Evolutionary conservation across 176 grass and related monocot species (phyloP), one percentile per base, ranked within the genome.

Genomic region (Oryza meyeriana): DNA sequence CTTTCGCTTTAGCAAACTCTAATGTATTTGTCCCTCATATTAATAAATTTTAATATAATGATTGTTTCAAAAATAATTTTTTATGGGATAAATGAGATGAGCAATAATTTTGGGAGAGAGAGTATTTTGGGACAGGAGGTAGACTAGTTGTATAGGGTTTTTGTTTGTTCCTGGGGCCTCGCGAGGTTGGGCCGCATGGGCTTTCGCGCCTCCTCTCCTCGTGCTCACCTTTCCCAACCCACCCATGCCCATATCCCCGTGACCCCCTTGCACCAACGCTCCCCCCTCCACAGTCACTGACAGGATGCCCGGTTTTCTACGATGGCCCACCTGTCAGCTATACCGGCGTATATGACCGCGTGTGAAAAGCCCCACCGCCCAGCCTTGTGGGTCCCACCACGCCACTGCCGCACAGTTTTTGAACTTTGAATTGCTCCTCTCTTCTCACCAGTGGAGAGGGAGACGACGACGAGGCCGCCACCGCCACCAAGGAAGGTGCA

Each of bases 131-230:
- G n/a, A n/a, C n/a, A n/a, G n/a, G n/a, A n/a, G n/a, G n/a, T n/a
- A n/a, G n/a, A n/a, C n/a, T n/a, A n/a, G n/a, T n/a, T n/a, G n/a
- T n/a, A n/a, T n/a, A n/a, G n/a, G n/a, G n/a, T n/a, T n/a, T n/a
- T n/a, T n/a, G n/a, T n/a, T n/a, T n/a, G n/a, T n/a, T n/a, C n/a
- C n/a, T 42, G 8, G 40, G 40, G 40, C 40, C 20, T 52, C 1
- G 1, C 18, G 50, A 55, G 50, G 47, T 16, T 55, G 50, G 50
- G 48, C 48, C 48, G 50, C 50, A 55, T 73, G 20, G 80, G 66
- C 18, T 34, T 83, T 78, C 86, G 74, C 80, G 86, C 86, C 80
- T 83, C 65, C 50, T 8, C 80, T 83, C 65, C 50, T 8, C 50
- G 29, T 79, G 55, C 66, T 40, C 65, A 4, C 57, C 74, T 83